Evolutionary conservation across 1,284 basidiomycete genomes (phyloP).

Genomic region (Leccinum huronense): DNA sequence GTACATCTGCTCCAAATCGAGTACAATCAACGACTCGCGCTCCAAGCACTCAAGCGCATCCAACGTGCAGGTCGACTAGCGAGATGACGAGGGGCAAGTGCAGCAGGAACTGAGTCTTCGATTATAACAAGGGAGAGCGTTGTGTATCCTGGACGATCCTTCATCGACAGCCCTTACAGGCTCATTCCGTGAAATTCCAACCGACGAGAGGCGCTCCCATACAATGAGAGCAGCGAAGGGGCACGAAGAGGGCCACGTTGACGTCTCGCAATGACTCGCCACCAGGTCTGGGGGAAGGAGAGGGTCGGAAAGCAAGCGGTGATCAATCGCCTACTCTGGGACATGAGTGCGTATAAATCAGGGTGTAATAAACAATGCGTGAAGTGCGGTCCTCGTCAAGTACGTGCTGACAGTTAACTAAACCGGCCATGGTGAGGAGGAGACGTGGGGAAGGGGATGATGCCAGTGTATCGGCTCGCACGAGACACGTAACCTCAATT

Average conservation of each 20-base stretch:
- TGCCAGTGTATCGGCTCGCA: constrained; percentile 69
- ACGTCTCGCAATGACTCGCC: constrained; percentile 27
- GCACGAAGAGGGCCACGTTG: constrained; percentile 9
- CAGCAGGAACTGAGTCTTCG: constrained; percentile 13
- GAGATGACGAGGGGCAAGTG: constrained; percentile 29
- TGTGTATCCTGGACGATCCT: constrained; percentile 16
- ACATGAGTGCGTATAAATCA: constrained; percentile 31
- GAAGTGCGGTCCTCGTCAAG: constrained; percentile 25
- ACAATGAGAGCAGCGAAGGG: constrained; percentile 29
- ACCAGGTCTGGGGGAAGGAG: constrained; percentile 19
- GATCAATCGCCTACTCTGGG: constrained; percentile 36
- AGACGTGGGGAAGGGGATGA: constrained; percentile 31
- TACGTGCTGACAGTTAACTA: constrained; percentile 23
- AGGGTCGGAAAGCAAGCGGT: constrained; percentile 29
- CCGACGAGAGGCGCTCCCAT: constrained; percentile 24
- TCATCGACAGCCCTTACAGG: constrained; percentile 18
- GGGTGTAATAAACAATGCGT: constrained; percentile 37
- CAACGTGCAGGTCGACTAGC: constrained; percentile 32
- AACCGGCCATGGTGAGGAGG: constrained; percentile 20
- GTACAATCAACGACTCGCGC: constrained; percentile 8
- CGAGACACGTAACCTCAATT: constrained; percentile 70
- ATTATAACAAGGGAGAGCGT: constrained; percentile 1
- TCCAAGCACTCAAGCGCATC: constrained; percentile 30
- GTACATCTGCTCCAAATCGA: constrained; percentile 12
- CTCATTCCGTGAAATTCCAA: constrained; percentile 15